Percentiles rank a stretch among this genome's conserved stretches.
Evolutionary conservation across 2,329 filamentous ascomycete species (phyloP).

Genomic region (Nemania sp.): DNA sequence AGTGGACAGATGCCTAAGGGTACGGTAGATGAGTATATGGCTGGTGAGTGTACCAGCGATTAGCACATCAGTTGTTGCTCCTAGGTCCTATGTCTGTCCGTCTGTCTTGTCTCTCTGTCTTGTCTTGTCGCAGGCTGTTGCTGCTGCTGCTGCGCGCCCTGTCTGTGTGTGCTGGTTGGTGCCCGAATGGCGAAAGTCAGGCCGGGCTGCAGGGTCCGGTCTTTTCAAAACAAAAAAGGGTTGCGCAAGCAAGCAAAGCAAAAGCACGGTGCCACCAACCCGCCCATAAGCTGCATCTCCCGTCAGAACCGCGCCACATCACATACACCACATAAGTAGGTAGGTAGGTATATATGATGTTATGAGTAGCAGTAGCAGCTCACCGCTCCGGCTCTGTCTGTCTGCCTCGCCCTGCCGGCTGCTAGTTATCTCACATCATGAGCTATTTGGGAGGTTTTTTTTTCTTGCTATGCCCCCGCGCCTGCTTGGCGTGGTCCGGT

Average conservation of each 20-base stretch:
- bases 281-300: background rate
- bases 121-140: too few species aligned
- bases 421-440: background rate
- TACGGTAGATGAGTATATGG: too few species aligned
- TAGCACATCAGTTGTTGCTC: too few species aligned
- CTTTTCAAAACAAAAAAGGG: background rate
- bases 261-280: conserved; percentile 4
- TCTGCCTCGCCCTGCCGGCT: too few species aligned
- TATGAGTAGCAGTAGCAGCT: background rate
- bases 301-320: background rate
- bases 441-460: background rate
- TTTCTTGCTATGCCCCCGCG: too few species aligned
- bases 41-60: too few species aligned
- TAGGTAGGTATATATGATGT: background rate
- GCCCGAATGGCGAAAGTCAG: background rate
- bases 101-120: too few species aligned
- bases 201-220: conserved; percentile 2
- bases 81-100: too few species aligned
- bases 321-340: background rate
- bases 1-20: too few species aligned
- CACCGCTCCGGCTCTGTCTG: too few species aligned
- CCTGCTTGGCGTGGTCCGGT: too few species aligned
- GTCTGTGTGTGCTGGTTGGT: background rate
- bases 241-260: background rate
- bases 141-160: background rate